Conservation (phyloP, 495 filamentous ascomycete species). For the Penicillium verhagenii region DNA sequence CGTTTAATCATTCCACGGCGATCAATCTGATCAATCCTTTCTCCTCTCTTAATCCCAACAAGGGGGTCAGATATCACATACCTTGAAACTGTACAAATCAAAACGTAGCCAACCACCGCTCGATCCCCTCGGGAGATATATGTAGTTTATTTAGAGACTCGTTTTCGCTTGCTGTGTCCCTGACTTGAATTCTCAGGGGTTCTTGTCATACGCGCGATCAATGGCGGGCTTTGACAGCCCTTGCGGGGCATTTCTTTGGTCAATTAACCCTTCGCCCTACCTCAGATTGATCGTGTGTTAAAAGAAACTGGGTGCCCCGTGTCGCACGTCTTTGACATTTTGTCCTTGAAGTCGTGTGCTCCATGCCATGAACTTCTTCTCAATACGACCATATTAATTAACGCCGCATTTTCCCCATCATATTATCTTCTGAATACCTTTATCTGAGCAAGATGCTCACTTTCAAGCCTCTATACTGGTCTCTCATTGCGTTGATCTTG, state of each 20-base stretch:
- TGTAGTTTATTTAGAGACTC: not conserved
- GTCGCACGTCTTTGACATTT: not conserved
- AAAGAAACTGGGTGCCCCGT: conserved; percentile 1
- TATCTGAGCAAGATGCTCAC: conserved; percentile 2
- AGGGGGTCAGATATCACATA: conserved; percentile 21
- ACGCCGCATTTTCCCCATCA: too few species aligned
- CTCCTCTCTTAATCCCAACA: conserved; percentile 13
- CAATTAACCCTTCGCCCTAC: conserved; percentile 6
- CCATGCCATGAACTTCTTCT: not conserved
- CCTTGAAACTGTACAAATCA: conserved; percentile 1
- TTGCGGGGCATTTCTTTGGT: conserved; percentile 10
- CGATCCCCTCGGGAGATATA: not conserved
- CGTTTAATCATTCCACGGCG: conserved; percentile 11
- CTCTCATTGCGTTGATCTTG: conserved; percentile 12
- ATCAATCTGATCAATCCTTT: conserved; percentile 23
- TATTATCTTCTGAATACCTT: too few species aligned
- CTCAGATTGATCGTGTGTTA: not conserved
- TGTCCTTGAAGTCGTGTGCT: not conserved
- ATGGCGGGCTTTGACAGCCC: conserved; percentile 6
- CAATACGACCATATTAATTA: not conserved
- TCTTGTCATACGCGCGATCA: conserved; percentile 16
- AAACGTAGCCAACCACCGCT: conserved; percentile 13
- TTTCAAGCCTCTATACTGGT: not conserved
- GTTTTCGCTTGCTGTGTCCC: not conserved
- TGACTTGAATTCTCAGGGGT: conserved; percentile 4